Conservation (phyloP, 176 grass and related monocot species). For the Dendrocalamus sinicus region DNA sequence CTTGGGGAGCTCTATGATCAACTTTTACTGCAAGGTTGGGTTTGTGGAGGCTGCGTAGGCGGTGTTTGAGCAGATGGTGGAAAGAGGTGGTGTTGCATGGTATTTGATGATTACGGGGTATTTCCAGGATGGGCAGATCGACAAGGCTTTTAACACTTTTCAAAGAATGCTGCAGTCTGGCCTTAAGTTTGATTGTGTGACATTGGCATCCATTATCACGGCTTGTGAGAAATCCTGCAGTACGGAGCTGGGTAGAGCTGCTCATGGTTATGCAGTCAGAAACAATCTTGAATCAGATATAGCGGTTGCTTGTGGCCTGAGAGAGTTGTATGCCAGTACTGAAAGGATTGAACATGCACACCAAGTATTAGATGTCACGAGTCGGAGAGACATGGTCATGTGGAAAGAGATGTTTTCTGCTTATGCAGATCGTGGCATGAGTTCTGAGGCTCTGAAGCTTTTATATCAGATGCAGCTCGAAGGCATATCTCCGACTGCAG, state of each 20-base stretch:
- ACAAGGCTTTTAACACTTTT: conserved; percentile 54
- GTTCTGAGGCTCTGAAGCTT: conserved; percentile 60
- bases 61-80: conserved; percentile 67
- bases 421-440: conserved; percentile 56
- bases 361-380: conserved; percentile 49
- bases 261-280: conserved; percentile 70
- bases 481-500: conserved; percentile 60
- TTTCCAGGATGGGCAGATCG: conserved; percentile 51
- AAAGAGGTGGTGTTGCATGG: conserved; percentile 65
- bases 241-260: conserved; percentile 55
- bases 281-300: conserved; percentile 55
- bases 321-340: conserved; percentile 63
- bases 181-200: conserved; percentile 66
- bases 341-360: conserved; percentile 53
- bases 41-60: conserved; percentile 57
- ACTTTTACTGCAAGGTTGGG: conserved; percentile 72
- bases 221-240: conserved; percentile 57
- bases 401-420: conserved; percentile 67
- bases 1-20: conserved; percentile 66
- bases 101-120: conserved; percentile 79
- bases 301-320: conserved; percentile 57
- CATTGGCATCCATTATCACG: conserved; percentile 61
- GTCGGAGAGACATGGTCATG: conserved; percentile 50
- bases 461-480: conserved; percentile 71
- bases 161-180: conserved; percentile 55